Evolutionary conservation across 2,329 filamentous ascomycete genomes (phyloP), one percentile per base, ranked within the genome.

Genomic region (Colletotrichum brevisporum): DNA sequence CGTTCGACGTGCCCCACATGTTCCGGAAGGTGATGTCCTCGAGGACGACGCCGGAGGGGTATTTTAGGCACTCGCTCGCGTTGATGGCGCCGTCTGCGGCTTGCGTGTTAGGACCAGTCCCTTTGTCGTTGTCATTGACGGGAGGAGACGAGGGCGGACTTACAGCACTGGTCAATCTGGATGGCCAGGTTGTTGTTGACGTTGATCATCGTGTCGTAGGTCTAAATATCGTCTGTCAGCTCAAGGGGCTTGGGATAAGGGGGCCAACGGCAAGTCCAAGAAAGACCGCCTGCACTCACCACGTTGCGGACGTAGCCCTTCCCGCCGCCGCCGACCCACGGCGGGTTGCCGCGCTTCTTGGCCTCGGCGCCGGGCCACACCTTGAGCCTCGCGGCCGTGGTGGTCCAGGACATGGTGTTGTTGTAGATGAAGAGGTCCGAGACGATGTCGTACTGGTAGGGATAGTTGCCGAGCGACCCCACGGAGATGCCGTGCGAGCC

Each of bases 401-500:
- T 81, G 2, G 87, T 85, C 72, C 90, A 88, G 62, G 83, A 82
- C 84, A 90, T 86, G 39, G 83, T 85, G 52, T 85, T 81, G 72
- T 90, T 90, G 78, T 85, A 88, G 63, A 91, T 86, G 73, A 90
- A 88, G n/a, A 93, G 76, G 72, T 93, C 89, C 77, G 92, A 85
- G 1, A 93, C 90, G 50, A 92, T 90, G 70, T 93, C 91, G 16
- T 86, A 85, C 71, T 89, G 85, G 16, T 83, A 85, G 6, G 80
- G 73, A 74, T 93, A 93, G 77, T 93, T 91, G 18, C 91, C 91
- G 0, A 93, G 81, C 0, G 89, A 91, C 6, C 91, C 91, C 16
- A 93, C 89, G 6, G 87, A 90, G 72, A 93, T 92, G 43, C 91
- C 91, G 74, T 93, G 91, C 2, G 89, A 92, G 27, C 90, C 90